phyloP scores from a whole-genome alignment of 1,139 yeast species.

The Komagataea norvegica region DNA sequence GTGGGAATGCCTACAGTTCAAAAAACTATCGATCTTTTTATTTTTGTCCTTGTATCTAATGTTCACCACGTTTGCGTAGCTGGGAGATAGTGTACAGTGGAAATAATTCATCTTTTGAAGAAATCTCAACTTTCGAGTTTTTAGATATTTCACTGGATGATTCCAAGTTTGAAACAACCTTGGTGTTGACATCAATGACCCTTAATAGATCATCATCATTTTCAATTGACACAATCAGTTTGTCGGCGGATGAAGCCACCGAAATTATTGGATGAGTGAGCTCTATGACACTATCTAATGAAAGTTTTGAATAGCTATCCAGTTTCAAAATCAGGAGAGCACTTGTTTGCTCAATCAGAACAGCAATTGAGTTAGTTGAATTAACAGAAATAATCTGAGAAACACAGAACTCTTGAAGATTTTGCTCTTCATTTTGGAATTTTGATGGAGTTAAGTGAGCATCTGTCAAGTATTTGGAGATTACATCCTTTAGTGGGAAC shows the following conservation, averaged over 20 bases:
- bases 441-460: slow-evolving; percentile 65
- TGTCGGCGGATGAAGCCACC: slow-evolving; percentile 30
- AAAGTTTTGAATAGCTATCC: slow-evolving; percentile 28
- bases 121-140: slow-evolving; percentile 27
- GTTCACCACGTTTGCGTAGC: slow-evolving; percentile 82
- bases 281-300: slow-evolving; percentile 30
- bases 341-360: slow-evolving; percentile 55
- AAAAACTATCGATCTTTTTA: neutral
- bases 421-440: slow-evolving; percentile 51
- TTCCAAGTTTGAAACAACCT: slow-evolving; percentile 21
- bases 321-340: slow-evolving; percentile 43
- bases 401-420: slow-evolving; percentile 48
- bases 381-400: slow-evolving; percentile 39
- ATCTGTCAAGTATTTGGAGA: slow-evolving; percentile 47
- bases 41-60: slow-evolving; percentile 24
- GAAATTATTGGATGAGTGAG: slow-evolving; percentile 32
- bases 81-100: slow-evolving; percentile 62
- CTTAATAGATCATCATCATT: slow-evolving; percentile 34
- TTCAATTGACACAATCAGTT: slow-evolving; percentile 46
- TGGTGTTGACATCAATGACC: slow-evolving; percentile 27
- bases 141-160: slow-evolving; percentile 26
- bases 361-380: slow-evolving; percentile 34
- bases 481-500: slow-evolving; percentile 45
- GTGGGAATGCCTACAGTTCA: too few species aligned
- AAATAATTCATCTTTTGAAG: slow-evolving; percentile 42